Evolutionary conservation across 352 stramenopile genomes (phyloP).

Genomic region (Phytophthora pistaciae): DNA sequence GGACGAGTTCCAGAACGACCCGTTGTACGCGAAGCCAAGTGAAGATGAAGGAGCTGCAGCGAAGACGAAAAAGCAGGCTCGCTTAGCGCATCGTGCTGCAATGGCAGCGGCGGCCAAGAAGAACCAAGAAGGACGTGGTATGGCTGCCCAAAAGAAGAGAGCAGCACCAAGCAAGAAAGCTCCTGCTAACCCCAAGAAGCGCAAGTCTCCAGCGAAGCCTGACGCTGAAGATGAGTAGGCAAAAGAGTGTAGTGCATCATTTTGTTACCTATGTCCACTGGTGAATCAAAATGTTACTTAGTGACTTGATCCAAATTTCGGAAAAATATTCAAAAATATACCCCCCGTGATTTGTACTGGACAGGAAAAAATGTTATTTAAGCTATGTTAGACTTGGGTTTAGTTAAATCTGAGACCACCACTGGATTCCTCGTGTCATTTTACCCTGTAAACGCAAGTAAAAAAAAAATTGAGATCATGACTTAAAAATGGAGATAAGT

Average conservation of each 20-base stretch:
- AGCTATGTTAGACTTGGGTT: background rate
- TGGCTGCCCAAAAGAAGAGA: background rate
- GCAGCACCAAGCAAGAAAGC: background rate
- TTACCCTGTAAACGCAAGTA: background rate
- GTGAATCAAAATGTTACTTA: slow-evolving; percentile 10
- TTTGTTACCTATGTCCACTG: background rate
- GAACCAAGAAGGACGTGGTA: slow-evolving; percentile 6
- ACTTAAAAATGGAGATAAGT: background rate
- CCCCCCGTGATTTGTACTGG: background rate
- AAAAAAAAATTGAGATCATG: background rate
- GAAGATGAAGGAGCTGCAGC: slow-evolving; percentile 9
- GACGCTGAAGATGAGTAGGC: background rate
- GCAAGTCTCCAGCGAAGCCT: background rate
- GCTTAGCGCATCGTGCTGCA: slow-evolving; percentile 1
- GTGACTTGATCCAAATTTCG: background rate
- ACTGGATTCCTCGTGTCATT: background rate
- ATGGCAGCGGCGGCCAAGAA: slow-evolving; percentile 5
- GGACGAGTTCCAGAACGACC: slow-evolving; percentile 19
- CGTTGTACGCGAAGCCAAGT: slow-evolving; percentile 18
- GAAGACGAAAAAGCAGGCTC: slow-evolving; percentile 13
- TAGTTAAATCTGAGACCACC: background rate
- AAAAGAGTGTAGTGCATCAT: slow-evolving; percentile 2
- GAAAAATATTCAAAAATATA: background rate
- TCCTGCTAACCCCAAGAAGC: background rate
- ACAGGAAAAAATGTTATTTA: background rate